Evolutionary conservation across 306 rosid species (phyloP), one percentile per base, ranked within the genome.

Genomic region (Castanea mollissima): DNA sequence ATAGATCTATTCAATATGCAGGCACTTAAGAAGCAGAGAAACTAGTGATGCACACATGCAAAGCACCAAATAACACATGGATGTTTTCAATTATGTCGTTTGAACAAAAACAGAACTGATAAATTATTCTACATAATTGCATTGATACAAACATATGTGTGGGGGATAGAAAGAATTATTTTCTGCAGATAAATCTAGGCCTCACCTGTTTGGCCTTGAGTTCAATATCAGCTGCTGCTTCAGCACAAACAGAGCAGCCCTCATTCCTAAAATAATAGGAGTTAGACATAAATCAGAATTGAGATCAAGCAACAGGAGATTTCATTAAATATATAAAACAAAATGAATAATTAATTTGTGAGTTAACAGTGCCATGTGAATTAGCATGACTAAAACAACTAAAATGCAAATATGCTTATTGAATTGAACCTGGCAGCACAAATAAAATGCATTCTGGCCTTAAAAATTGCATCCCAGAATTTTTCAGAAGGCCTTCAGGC

Each of bases 121-220:
- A 62, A 29, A 63, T 6, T 29, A 63, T 29, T 5, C 31, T 63
- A 63, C 31, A 19, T 20, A 27, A 63, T 18, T 63, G 41, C 69
- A 63, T 63, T 29, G 31, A 29, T 15, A 63, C 69, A 63, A 63
- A 15, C 21, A 63, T 63, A 63, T 3, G 4, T 59, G 21, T 20
- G 27, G 65, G 35, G 11, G 10, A 16, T 63, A 15, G 44, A 63
- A 63, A 29, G 69, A 63, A 63, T 63, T 63, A 63, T 15, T 13
- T 15, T 14, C 6, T 63, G 69, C 69, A 5, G 69, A 63, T 29
- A 32, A 80, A 77, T 19, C 62, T 73, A 57, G 54, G 73, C 59
- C 70, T 85, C 83, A 95, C 99, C 95, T 92, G 90, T 27, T 92
- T 74, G 64, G 84, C 74, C 83, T 92, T 86, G 74, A 59, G 67